Conservation (phyloP, 2,329 filamentous ascomycete species). For the Botrytis medusae region DNA sequence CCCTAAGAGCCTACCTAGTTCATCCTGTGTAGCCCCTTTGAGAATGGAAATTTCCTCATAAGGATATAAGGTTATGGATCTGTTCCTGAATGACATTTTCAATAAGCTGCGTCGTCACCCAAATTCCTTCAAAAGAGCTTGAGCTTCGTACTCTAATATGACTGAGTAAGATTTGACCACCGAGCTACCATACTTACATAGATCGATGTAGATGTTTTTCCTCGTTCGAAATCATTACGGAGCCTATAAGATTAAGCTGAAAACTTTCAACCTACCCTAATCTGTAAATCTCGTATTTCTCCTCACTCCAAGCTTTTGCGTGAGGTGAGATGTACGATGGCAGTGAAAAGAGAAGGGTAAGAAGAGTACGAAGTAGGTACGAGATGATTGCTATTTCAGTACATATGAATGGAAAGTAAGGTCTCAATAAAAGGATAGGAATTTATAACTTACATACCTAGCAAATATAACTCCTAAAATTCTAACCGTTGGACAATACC, state of each 20-base stretch:
- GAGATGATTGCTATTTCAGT: background rate
- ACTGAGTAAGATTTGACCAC: background rate
- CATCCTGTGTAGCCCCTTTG: background rate
- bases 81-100: background rate
- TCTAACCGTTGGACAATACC: background rate
- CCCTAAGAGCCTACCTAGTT: background rate
- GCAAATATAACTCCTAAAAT: background rate
- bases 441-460: background rate
- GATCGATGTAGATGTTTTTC: background rate
- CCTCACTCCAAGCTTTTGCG: background rate
- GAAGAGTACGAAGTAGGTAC: no score
- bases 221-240: background rate
- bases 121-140: background rate
- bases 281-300: background rate
- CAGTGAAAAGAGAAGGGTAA: background rate
- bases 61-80: background rate
- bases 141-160: background rate
- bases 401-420: background rate
- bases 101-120: background rate
- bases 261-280: background rate
- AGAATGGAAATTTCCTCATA: background rate
- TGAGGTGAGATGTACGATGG: background rate
- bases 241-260: background rate
- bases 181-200: background rate
- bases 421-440: no score